Evolutionary conservation across 2,329 filamentous ascomycete species (phyloP).

Genomic region (Penicillium vulpinum): DNA sequence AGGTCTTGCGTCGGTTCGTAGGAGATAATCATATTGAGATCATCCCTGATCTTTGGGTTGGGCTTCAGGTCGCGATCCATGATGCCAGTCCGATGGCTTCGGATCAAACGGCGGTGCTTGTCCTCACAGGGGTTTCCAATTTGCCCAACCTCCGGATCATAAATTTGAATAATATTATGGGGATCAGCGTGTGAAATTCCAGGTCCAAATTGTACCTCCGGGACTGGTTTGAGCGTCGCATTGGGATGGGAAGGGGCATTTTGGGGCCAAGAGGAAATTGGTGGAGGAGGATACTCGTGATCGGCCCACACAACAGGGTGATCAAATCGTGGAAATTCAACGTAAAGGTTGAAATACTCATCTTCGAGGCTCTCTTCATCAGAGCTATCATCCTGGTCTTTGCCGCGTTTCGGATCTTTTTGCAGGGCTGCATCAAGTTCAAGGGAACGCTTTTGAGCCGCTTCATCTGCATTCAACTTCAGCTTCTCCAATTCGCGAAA

Average conservation of each 20-base stretch:
- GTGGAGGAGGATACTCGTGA: constrained; percentile 83
- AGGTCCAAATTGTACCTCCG: constrained; percentile 85
- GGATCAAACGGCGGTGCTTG: constrained; percentile 88
- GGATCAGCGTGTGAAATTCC: constrained; percentile 72
- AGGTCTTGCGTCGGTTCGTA: constrained; percentile 90
- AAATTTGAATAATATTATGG: constrained; percentile 71
- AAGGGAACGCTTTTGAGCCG: constrained; percentile 58
- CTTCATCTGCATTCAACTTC: constrained; percentile 63
- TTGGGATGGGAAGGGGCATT: constrained; percentile 65
- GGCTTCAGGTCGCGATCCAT: constrained; percentile 94
- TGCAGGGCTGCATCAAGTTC: constrained; percentile 31
- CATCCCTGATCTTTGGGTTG: constrained; percentile 92
- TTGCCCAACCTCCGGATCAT: constrained; percentile 88
- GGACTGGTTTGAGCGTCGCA: constrained; percentile 73
- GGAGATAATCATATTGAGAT: constrained; percentile 84
- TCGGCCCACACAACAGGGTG: constrained; percentile 95
- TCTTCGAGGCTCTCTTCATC: constrained; percentile 51
- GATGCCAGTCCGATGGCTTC: constrained; percentile 89
- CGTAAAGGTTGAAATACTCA: constrained; percentile 75
- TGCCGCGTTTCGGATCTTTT: constrained; percentile 26
- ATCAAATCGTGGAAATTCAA: constrained; percentile 92
- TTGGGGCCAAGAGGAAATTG: constrained; percentile 72
- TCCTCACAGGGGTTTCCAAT: constrained; percentile 91
- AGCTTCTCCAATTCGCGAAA: constrained; percentile 86
- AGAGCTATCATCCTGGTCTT: constrained; percentile 41